phyloP scores from a whole-genome alignment of 345 rosid genomes.

The Salix arbutifolia region DNA sequence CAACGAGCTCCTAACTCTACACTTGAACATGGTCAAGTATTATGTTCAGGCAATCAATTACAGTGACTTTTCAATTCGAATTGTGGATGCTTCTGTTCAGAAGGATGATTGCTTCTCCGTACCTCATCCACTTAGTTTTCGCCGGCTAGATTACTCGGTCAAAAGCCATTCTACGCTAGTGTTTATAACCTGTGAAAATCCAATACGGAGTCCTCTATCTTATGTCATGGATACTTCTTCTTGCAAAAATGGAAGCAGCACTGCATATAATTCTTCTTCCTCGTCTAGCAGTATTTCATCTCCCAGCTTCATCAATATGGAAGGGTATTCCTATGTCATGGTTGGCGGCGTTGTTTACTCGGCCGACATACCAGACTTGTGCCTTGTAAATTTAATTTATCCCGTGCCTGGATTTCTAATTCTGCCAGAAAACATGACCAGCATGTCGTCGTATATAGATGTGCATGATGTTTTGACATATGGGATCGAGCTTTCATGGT shows the following conservation, averaged over 20 bases:
- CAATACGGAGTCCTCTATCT: neutral
- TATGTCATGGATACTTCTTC: neutral
- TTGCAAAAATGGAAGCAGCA: neutral
- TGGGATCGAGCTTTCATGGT: neutral
- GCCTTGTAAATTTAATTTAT: neutral
- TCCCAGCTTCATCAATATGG: neutral
- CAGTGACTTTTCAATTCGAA: too few species aligned
- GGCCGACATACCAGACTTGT: neutral
- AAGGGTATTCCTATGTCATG: neutral
- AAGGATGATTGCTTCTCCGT: too few species aligned
- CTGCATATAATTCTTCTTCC: neutral
- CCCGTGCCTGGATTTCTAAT: neutral
- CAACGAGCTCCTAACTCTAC: too few species aligned
- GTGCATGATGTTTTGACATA: neutral
- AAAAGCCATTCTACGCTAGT: too few species aligned
- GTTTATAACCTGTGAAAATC: neutral
- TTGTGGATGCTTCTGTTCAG: too few species aligned
- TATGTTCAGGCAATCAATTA: too few species aligned
- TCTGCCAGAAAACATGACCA: neutral
- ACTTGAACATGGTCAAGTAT: too few species aligned
- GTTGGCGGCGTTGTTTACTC: neutral
- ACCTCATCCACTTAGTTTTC: too few species aligned
- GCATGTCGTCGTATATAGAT: neutral
- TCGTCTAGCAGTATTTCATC: too few species aligned
- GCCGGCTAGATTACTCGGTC: too few species aligned